phyloP scores from a whole-genome alignment of 2,329 filamentous ascomycete genomes.

The Arthrobotrys musiformis region DNA sequence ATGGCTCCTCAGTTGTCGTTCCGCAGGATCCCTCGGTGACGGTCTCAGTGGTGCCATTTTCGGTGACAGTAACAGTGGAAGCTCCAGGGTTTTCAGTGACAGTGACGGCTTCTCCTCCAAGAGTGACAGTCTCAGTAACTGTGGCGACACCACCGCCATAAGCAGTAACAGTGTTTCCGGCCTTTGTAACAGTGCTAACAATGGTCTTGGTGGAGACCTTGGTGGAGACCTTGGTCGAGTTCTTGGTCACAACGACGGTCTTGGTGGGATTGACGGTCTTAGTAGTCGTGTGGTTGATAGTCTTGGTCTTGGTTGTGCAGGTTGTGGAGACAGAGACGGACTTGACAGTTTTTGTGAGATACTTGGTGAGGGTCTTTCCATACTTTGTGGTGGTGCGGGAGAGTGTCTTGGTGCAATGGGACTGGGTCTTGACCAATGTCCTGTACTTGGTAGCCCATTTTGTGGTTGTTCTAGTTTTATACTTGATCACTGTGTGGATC shows the following conservation, averaged over 20 bases:
- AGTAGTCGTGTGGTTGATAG: background rate
- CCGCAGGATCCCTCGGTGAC: background rate
- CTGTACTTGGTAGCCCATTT: conserved; percentile 29
- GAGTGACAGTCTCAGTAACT: conserved; percentile 1
- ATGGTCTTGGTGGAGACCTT: conserved; percentile 20
- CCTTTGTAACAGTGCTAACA: background rate
- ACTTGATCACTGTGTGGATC: conserved; percentile 8
- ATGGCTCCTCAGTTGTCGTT: background rate
- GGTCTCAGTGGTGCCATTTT: background rate
- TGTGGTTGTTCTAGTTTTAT: conserved; percentile 34
- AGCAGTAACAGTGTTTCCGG: background rate
- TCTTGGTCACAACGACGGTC: conserved; percentile 9
- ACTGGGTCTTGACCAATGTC: conserved; percentile 10
- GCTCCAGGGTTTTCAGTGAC: background rate
- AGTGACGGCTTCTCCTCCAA: background rate
- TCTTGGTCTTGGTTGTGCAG: conserved; percentile 37
- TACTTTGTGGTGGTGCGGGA: conserved; percentile 27
- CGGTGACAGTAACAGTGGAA: background rate
- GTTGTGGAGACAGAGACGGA: conserved; percentile 26
- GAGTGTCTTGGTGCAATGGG: conserved; percentile 10
- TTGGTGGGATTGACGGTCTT: conserved; percentile 13
- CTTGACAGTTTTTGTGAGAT: conserved; percentile 4
- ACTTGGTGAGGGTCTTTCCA: conserved; percentile 8
- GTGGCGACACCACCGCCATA: background rate
- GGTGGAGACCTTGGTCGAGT: background rate